Percentiles rank a stretch among this genome's conserved stretches.
These are phyloP conservation scores for Cotoneaster glaucophyllus DNA, from an alignment of 306 rosid genomes.

Conservation along the genomic window DNA sequence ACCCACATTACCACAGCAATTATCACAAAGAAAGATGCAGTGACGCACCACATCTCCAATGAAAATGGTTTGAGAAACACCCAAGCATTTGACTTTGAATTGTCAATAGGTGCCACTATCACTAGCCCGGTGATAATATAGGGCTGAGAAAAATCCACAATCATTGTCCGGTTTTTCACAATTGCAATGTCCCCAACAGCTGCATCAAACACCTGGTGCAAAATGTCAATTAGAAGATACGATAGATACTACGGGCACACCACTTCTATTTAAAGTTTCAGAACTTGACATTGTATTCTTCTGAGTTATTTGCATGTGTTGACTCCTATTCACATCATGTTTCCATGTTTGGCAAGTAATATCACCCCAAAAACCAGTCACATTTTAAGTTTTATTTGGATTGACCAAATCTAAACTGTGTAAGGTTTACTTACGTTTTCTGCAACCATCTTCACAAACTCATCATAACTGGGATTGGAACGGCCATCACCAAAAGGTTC, in stretches of 20 bases:
- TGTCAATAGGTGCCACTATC: conserved; percentile 69
- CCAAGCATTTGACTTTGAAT: conserved; percentile 69
- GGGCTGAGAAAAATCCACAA: conserved; percentile 94
- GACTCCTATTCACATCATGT: conserved; percentile 3
- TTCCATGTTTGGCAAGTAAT: conserved; percentile 5
- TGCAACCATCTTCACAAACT: conserved; percentile 57
- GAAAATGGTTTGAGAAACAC: conserved; percentile 85
- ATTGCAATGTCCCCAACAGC: conserved; percentile 94
- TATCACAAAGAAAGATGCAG: conserved; percentile 62
- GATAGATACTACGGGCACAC: background rate
- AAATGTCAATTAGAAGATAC: conserved; percentile 7
- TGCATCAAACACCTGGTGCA: conserved; percentile 72
- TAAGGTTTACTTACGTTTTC: conserved; percentile 47
- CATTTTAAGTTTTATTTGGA: conserved; percentile 2
- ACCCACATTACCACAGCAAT: conserved; percentile 82
- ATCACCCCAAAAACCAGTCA: background rate
- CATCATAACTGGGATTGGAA: conserved; percentile 61
- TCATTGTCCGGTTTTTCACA: conserved; percentile 72
- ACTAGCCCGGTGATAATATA: conserved; percentile 78
- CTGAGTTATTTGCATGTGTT: background rate
- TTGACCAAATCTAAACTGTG: background rate
- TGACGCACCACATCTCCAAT: conserved; percentile 77
- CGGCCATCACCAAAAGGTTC: conserved; percentile 69
- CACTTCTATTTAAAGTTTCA: background rate
- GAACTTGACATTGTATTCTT: background rate